Evolutionary conservation across 257 asterid genomes (phyloP), one percentile per base, ranked within the genome.

Genomic region (Petrea volubilis): DNA sequence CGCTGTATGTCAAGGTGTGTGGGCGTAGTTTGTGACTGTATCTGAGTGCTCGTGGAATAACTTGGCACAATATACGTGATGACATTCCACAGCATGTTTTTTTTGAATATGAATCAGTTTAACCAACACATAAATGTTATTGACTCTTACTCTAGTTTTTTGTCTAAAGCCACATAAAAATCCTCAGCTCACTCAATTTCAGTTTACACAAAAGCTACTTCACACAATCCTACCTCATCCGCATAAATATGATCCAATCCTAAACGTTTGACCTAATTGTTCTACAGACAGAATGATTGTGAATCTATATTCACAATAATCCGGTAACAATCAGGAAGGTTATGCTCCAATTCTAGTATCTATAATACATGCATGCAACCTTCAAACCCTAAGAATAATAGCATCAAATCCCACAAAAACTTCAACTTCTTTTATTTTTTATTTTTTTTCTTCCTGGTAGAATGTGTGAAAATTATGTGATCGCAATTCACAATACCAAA

Each of bases 341-440:
- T 11, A 12, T 28, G 47, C 20, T 59, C n/a, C 8, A 15, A 9
- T 33, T n/a, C 17, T 31, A n/a, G 13, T 20, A 13, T 24, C 64
- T 29, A 13, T 31, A 67, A 21, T 31, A 12, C 11, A 36, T 36
- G 71, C 71, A 58, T 49, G 60, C 49, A 41, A 44, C 64, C 60
- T 63, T 60, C 38, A 67, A 21, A 71, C 10, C 43, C 25, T 34
- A 57, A 33, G 49, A 76, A 33, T 34, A 55, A 57, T 41, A 20
- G 49, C 64, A 76, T 56, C 73, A 56, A 33, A 41, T 15, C 52
- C n/a, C 8, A 52, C 52, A 63, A 56, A 50, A 63, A 69, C 46
- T 33, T 33, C 3, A 33, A 33, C 38, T 2, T 33, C 38, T 33
- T 33, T 33, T 33, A 3, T 33, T 33, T 7, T 33, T 33, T 33